A percentile compares a stretch with the other conserved stretches of the same genome.
phyloP scores from a whole-genome alignment of 2,329 filamentous ascomycete genomes.

The Emergomyces orientalis region DNA sequence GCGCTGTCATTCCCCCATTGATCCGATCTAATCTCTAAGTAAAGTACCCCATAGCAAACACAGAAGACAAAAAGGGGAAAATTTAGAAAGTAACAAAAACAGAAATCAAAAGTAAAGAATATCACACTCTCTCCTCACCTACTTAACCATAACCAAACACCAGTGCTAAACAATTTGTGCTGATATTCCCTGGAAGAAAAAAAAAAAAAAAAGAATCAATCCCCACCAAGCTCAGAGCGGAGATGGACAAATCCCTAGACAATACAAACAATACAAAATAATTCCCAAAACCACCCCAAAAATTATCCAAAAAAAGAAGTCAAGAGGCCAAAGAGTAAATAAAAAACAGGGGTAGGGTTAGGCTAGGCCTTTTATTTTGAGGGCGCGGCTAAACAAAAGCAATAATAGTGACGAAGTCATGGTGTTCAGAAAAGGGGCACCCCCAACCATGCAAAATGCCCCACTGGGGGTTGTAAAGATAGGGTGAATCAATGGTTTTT shows the following conservation, averaged over 20 bases:
- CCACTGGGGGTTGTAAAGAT: background rate
- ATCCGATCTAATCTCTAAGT: background rate
- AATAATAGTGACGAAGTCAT: background rate
- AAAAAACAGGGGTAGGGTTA: background rate
- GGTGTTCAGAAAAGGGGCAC: background rate
- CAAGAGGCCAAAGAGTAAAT: background rate
- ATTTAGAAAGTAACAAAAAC: no score
- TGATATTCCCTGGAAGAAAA: background rate
- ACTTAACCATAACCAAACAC: background rate
- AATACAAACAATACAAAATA: background rate
- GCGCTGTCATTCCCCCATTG: background rate
- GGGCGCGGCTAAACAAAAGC: no score
- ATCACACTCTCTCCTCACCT: background rate
- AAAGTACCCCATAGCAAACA: background rate
- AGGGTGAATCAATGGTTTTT: background rate
- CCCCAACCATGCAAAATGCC: background rate
- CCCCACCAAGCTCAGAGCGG: background rate
- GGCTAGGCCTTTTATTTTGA: no score
- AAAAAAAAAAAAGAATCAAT: conserved; percentile 29
- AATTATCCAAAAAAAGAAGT: background rate
- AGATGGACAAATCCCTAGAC: no score
- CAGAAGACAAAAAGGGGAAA: no score
- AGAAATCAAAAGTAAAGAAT: no score
- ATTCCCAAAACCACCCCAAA: background rate
- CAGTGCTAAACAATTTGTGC: background rate